Conservation (phyloP, 2,329 filamentous ascomycete species). For the Cercospora sesami region DNA sequence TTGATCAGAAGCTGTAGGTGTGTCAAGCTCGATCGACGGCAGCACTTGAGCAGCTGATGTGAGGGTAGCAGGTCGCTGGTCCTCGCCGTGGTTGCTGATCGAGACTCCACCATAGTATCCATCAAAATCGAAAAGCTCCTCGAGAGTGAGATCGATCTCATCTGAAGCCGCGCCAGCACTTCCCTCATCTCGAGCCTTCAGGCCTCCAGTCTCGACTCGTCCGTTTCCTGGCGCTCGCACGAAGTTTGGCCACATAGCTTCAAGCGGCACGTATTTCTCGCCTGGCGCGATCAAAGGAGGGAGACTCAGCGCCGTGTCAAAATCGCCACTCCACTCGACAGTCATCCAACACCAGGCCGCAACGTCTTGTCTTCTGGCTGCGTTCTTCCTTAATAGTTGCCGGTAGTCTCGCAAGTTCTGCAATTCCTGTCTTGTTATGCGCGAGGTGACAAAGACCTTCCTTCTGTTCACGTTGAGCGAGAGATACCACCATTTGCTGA, state of each 20-base stretch:
- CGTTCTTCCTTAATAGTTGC: not conserved
- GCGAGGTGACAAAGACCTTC: not conserved
- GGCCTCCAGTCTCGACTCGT: not conserved
- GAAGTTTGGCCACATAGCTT: slow-evolving; percentile 4
- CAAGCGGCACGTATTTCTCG: not conserved
- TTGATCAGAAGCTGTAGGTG: not conserved
- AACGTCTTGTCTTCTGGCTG: not conserved
- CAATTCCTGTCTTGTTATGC: not conserved
- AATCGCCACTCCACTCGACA: slow-evolving; percentile 13
- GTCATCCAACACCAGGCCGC: not conserved
- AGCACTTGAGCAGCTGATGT: not conserved
- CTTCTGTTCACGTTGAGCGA: not conserved
- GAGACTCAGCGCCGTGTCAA: not conserved
- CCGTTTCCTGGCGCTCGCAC: not conserved
- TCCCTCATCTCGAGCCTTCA: not conserved
- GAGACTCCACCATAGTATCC: not conserved
- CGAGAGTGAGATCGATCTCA: not conserved
- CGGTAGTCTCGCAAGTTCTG: not conserved
- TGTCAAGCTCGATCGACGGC: not conserved
- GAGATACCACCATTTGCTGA: slow-evolving; percentile 1
- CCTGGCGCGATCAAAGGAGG: not conserved
- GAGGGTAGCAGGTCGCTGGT: too few relatives aligned
- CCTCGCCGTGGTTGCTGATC: too few relatives aligned
- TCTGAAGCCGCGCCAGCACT: not conserved
- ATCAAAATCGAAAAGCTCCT: not conserved